A percentile compares a stretch with the other conserved stretches of the same genome.
Conservation (phyloP, 805 yeast species). For the Kuraishia borneana region DNA sequence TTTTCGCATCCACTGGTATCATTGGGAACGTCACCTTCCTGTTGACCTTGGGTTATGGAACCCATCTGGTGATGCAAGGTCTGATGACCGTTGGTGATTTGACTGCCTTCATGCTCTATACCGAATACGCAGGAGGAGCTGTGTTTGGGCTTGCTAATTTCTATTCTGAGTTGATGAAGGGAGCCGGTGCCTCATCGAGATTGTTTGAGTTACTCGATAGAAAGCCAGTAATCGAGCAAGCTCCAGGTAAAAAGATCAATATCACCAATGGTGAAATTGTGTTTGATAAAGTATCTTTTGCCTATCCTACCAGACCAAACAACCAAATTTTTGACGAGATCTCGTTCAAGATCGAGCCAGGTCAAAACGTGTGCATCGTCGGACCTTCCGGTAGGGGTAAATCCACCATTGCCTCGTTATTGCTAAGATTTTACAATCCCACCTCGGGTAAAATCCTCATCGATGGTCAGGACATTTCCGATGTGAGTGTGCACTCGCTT, state of each 20-base stretch:
- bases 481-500: constrained; percentile 66
- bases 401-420: constrained; percentile 74
- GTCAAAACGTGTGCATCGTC: constrained; percentile 86
- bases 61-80: constrained; percentile 66
- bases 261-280: constrained; percentile 43
- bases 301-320: constrained; percentile 81
- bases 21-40: constrained; percentile 74
- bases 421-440: constrained; percentile 81
- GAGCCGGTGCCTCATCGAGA: constrained; percentile 92
- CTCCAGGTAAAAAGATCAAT: constrained; percentile 42
- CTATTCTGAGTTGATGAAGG: constrained; percentile 92
- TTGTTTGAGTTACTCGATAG: constrained; percentile 80
- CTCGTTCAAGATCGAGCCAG: constrained; percentile 56
- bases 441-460: constrained; percentile 51
- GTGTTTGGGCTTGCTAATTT: constrained; percentile 86
- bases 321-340: constrained; percentile 53
- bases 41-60: constrained; percentile 69
- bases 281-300: constrained; percentile 57
- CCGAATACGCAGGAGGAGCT: constrained; percentile 87
- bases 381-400: constrained; percentile 97
- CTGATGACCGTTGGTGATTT: constrained; percentile 78
- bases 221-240: constrained; percentile 61
- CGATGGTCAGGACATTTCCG: constrained; percentile 54
- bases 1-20: constrained; percentile 71
- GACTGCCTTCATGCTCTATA: constrained; percentile 90